phyloP scores from a whole-genome alignment of 2,329 filamentous ascomycete genomes.

The Myotisia sp. region DNA sequence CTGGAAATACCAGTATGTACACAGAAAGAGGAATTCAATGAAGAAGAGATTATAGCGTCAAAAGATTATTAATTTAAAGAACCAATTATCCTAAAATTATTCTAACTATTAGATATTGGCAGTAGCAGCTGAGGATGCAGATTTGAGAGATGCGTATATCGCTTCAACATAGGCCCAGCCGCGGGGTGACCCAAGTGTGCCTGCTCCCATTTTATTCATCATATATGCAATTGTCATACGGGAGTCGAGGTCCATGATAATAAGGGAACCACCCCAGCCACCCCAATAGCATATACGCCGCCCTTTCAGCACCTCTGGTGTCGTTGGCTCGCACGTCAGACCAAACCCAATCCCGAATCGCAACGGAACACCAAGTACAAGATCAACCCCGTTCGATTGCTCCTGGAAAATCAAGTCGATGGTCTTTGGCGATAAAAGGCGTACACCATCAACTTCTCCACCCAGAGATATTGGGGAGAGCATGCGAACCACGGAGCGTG shows the following conservation, averaged over 20 bases:
- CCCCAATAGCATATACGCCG: too few relatives aligned
- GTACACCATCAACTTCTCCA: slow-evolving; percentile 21
- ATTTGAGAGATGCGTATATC: too few relatives aligned
- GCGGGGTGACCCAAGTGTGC: too few relatives aligned
- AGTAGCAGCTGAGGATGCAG: too few relatives aligned
- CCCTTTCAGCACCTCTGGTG: slow-evolving; percentile 18
- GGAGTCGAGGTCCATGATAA: slow-evolving; percentile 32
- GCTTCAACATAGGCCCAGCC: too few relatives aligned
- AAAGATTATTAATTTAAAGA: too few relatives aligned
- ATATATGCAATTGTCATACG: slow-evolving; percentile 32
- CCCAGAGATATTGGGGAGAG: slow-evolving; percentile 26
- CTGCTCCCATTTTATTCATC: slow-evolving; percentile 39
- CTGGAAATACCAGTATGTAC: too few relatives aligned
- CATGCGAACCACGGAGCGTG: slow-evolving; percentile 30
- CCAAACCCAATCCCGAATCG: slow-evolving; percentile 33
- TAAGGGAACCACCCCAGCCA: slow-evolving; percentile 34
- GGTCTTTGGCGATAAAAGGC: slow-evolving; percentile 29
- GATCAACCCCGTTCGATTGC: slow-evolving; percentile 30
- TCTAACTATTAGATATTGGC: too few relatives aligned
- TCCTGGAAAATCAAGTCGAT: slow-evolving; percentile 34
- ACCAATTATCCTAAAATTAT: too few relatives aligned
- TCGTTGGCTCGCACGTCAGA: slow-evolving; percentile 15
- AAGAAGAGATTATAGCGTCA: too few relatives aligned
- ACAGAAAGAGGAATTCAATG: too few relatives aligned
- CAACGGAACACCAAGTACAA: slow-evolving; percentile 23